Evolutionary conservation across 768 basidiomycete genomes (phyloP), one percentile per base, ranked within the genome.

Genomic region (Suillus subalutaceus): DNA sequence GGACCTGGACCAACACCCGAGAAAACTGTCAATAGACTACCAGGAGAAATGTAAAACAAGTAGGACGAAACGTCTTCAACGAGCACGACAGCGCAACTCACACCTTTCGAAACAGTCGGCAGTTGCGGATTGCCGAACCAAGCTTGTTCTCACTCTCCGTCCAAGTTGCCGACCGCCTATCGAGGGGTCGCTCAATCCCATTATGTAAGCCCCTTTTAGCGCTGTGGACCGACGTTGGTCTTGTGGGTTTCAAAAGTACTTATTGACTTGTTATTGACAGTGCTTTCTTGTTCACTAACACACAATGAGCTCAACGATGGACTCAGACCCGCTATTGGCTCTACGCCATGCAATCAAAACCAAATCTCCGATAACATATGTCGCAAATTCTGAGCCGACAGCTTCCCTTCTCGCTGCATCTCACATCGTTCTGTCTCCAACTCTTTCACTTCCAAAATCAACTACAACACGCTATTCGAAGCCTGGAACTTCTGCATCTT

Each of bases 391-490:
- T 16, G 77, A 82, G 7, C 81, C 85, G 9, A 82, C 80, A 20
- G 62, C 79, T 8, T 82, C 84, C 0, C 82, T 92, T 41, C 78
- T 80, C 10, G 72, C 80, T n/a, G 90, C 90, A 2, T 87, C 90
- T 0, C 86, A 90, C 70, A 78, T 96, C 65, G 83, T 87, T 38
- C 81, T 93, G 69, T 83, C 85, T 8, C 75, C 85, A 12, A 72
- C 79, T 43, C 73, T 78, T 20, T 78, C 84, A 23, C 80, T 95
- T n/a, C 86, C 88, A 43, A 96, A 96, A 77, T 83, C 88, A 9
- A 82, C 84, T 2, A 82, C 89, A 26, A 97, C 96, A 2, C 87
- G 96, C 43, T 93, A 93, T 76, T 85, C 87, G 63, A 91, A 89
- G 73, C 88, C 86, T 30, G 88, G 81, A 41, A 75, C 82, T 13